Percentiles rank a stretch among this genome's conserved stretches.
phyloP scores from a whole-genome alignment of 108 stramenopile genomes.

The Cylindrotheca closterium region DNA sequence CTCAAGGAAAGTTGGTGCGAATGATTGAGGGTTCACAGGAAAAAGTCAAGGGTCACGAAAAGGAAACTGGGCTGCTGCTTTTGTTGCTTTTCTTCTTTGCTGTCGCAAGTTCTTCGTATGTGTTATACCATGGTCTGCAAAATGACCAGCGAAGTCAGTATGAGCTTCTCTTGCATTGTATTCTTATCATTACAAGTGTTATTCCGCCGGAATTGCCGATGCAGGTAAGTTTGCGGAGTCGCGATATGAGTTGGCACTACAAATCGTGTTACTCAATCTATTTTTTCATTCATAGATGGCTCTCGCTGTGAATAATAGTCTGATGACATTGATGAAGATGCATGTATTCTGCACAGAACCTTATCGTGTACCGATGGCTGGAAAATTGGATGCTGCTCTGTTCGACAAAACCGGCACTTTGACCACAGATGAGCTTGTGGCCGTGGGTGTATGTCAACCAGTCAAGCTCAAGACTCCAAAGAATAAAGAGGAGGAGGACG shows the following conservation, averaged over 20 bases:
- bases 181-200: constrained; percentile 94
- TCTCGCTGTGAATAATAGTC: constrained; percentile 93
- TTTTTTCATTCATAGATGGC: constrained; percentile 82
- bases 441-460: constrained; percentile 84
- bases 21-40: constrained; percentile 99
- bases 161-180: constrained; percentile 93
- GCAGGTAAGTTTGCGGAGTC: constrained; percentile 12
- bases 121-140: constrained; percentile 88
- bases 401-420: constrained; percentile 99
- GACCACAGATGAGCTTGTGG: constrained; percentile 96
- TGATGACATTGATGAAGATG: constrained; percentile 97
- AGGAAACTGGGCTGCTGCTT: constrained; percentile 88
- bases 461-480: constrained; percentile 32
- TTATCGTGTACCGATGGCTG: constrained; percentile 94
- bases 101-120: constrained; percentile 89
- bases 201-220: constrained; percentile 94
- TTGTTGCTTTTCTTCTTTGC: constrained; percentile 94
- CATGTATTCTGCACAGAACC: constrained; percentile 97
- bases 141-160: constrained; percentile 88
- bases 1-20: constrained; percentile 95
- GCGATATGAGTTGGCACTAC: neutral
- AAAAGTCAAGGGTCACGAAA: constrained; percentile 92
- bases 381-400: constrained; percentile 92
- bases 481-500: constrained; percentile 36
- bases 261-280: neutral